Percentiles rank a stretch among this genome's conserved stretches.
Conservation (phyloP, 306 rosid genomes). For the Gleditsia sinensis region DNA sequence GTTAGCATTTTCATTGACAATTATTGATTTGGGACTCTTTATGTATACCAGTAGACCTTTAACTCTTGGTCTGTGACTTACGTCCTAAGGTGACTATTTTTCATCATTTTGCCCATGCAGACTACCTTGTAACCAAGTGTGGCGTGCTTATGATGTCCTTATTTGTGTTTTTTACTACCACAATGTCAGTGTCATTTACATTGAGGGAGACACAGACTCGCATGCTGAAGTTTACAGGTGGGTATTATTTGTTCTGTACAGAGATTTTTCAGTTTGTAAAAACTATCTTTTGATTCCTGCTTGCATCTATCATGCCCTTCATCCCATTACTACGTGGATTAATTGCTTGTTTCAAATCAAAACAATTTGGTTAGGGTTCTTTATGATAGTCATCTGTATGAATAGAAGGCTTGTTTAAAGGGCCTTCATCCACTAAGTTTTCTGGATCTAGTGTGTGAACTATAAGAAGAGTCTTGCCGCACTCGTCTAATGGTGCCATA, state of each 20-base stretch:
- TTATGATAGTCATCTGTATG: not conserved
- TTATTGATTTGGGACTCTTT: not conserved
- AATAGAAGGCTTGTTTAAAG: slow-evolving; percentile 14
- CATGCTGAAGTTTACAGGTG: slow-evolving; percentile 99
- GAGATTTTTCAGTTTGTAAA: slow-evolving; percentile 2
- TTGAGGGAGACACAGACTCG: slow-evolving; percentile 99
- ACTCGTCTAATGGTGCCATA: slow-evolving; percentile 25
- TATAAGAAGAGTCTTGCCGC: slow-evolving; percentile 27
- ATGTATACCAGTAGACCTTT: slow-evolving; percentile 9
- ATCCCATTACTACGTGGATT: slow-evolving; percentile 10
- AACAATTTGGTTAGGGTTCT: not conserved
- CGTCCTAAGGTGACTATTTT: not conserved
- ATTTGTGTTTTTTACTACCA: slow-evolving; percentile 96
- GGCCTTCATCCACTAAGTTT: slow-evolving; percentile 20
- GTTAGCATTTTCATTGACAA: not conserved
- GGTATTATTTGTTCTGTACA: slow-evolving; percentile 30
- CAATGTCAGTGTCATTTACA: slow-evolving; percentile 98
- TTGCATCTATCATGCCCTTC: slow-evolving; percentile 19
- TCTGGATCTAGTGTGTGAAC: slow-evolving; percentile 23
- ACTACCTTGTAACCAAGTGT: slow-evolving; percentile 94
- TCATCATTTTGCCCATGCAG: slow-evolving; percentile 51
- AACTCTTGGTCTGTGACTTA: slow-evolving; percentile 9
- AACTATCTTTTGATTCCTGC: slow-evolving; percentile 20
- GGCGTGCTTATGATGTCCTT: slow-evolving; percentile 99
- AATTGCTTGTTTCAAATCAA: slow-evolving; percentile 19